phyloP scores from a whole-genome alignment of 2,329 filamentous ascomycete species.

The Hymenoscyphus repandus region DNA sequence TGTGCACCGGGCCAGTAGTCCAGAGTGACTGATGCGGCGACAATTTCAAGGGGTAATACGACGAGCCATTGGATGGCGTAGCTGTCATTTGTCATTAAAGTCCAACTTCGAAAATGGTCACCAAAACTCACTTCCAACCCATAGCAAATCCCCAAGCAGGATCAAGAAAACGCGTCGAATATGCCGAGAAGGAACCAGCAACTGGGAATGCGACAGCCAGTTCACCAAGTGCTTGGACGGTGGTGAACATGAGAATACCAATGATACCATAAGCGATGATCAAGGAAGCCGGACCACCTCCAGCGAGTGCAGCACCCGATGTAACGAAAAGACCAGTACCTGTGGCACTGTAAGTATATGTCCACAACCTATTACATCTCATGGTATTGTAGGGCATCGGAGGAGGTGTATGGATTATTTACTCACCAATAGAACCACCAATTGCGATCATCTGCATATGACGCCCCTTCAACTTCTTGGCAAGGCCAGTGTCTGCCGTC shows the following conservation, averaged over 20 bases:
- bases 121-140: slow-evolving; percentile 71
- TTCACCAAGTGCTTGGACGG: slow-evolving; percentile 85
- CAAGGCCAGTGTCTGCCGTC: slow-evolving; percentile 70
- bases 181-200: slow-evolving; percentile 84
- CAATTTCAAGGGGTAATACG: slow-evolving; percentile 76
- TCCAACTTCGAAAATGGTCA: neutral
- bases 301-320: slow-evolving; percentile 32
- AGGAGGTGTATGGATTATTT: too few relatives aligned
- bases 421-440: slow-evolving; percentile 23
- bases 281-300: slow-evolving; percentile 33
- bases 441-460: slow-evolving; percentile 58
- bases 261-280: slow-evolving; percentile 29
- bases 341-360: slow-evolving; percentile 57
- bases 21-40: slow-evolving; percentile 78
- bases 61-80: slow-evolving; percentile 80
- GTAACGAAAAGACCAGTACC: slow-evolving; percentile 66
- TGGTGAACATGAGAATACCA: slow-evolving; percentile 74
- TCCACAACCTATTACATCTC: slow-evolving; percentile 39
- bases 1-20: slow-evolving; percentile 61
- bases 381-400: too few relatives aligned
- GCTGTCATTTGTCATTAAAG: too few relatives aligned
- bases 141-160: slow-evolving; percentile 93
- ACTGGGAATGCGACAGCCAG: slow-evolving; percentile 89
- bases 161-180: slow-evolving; percentile 88
- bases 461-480: slow-evolving; percentile 46